Conservation (phyloP, 2,329 filamentous ascomycete species). For the Xylariales sp. region DNA sequence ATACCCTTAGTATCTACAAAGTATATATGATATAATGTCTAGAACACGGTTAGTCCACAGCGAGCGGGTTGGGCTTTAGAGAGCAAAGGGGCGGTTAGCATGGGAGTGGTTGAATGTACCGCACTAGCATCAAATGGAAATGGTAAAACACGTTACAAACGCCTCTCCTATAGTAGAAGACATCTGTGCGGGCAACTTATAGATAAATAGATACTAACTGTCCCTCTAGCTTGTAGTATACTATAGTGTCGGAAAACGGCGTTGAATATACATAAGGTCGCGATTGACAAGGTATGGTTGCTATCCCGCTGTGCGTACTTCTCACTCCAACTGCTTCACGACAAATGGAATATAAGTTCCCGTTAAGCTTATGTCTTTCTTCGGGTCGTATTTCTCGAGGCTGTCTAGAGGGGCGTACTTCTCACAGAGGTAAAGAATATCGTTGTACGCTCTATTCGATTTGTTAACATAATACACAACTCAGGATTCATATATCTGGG, state of each 20-base stretch:
- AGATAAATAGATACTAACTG: too few relatives aligned
- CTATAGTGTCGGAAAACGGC: too few relatives aligned
- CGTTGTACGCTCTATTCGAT: slow-evolving; percentile 51
- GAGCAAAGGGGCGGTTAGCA: slow-evolving; percentile 18
- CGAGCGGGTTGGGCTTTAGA: slow-evolving; percentile 13
- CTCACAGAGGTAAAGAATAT: slow-evolving; percentile 53
- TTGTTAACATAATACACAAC: too few relatives aligned
- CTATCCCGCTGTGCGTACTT: too few relatives aligned
- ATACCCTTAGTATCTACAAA: slow-evolving; percentile 36
- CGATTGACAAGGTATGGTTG: neutral
- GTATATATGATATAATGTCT: slow-evolving; percentile 42
- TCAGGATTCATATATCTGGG: too few relatives aligned
- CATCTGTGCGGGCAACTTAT: too few relatives aligned
- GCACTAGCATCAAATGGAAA: slow-evolving; percentile 21
- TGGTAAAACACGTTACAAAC: too few relatives aligned
- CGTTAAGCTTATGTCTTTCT: neutral
- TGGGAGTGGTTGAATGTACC: slow-evolving; percentile 20
- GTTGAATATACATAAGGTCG: too few relatives aligned
- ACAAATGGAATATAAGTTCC: neutral
- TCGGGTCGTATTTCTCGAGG: slow-evolving; percentile 48
- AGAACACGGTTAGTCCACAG: slow-evolving; percentile 31
- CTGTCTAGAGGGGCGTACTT: slow-evolving; percentile 51
- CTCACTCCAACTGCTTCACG: neutral
- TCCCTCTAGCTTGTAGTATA: too few relatives aligned
- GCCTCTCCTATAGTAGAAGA: too few relatives aligned